Evolutionary conservation across 129 eudicot species (phyloP).

Genomic region (Tanacetum coccineum): DNA sequence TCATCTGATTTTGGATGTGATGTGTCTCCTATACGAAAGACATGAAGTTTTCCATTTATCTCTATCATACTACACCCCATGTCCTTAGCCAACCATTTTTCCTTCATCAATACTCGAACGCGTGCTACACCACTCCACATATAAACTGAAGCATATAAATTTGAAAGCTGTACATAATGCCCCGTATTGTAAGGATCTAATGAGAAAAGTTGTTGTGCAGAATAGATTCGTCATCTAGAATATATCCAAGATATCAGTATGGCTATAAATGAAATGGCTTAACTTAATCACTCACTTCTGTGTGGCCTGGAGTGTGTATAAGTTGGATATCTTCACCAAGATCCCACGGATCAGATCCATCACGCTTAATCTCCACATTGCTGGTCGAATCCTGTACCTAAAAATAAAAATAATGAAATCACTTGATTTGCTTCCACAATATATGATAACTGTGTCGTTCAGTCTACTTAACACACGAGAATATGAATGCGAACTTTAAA

Average conservation of each 20-base stretch:
- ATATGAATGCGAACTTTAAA: too few relatives aligned
- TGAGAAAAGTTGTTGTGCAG: conserved; percentile 51
- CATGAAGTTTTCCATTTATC: conserved; percentile 57
- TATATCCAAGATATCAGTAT: background rate
- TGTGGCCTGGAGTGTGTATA: conserved; percentile 73
- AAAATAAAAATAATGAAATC: background rate
- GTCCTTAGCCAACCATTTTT: conserved; percentile 62
- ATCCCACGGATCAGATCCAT: conserved; percentile 69
- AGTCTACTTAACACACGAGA: too few relatives aligned
- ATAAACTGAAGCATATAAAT: conserved; percentile 69
- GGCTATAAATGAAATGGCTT: background rate
- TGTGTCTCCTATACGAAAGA: conserved; percentile 61
- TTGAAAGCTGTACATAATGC: conserved; percentile 82
- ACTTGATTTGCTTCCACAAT: background rate
- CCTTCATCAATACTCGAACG: conserved; percentile 63
- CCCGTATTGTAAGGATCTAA: conserved; percentile 71
- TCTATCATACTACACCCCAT: conserved; percentile 67
- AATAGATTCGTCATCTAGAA: background rate
- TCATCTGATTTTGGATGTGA: conserved; percentile 59
- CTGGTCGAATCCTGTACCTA: conserved; percentile 49
- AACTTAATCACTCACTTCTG: conserved; percentile 44
- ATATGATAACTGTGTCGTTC: background rate
- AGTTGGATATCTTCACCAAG: conserved; percentile 58
- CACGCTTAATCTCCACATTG: conserved; percentile 61
- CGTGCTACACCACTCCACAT: conserved; percentile 71